Conservation (phyloP, 2,329 filamentous ascomycete genomes). For the Fusarium haematococcum region DNA sequence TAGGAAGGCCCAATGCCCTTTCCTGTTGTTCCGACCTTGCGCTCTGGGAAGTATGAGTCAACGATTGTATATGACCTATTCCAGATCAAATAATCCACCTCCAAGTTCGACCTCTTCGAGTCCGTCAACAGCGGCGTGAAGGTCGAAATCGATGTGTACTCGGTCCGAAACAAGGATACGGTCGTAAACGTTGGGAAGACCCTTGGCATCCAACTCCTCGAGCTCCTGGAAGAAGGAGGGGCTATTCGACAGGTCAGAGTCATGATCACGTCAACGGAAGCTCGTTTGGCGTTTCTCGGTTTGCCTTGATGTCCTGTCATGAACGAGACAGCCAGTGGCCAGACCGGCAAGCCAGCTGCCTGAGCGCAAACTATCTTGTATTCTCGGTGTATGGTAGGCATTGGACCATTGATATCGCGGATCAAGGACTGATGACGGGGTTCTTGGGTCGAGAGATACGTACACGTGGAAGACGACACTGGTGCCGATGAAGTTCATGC, state of each 20-base stretch:
- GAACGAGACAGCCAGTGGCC: neutral
- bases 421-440: neutral
- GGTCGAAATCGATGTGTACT: neutral
- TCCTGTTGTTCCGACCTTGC: conserved; percentile 11
- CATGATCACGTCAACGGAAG: neutral
- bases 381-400: neutral
- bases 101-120: neutral
- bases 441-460: neutral
- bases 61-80: neutral
- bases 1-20: conserved; percentile 10
- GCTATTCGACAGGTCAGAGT: neutral
- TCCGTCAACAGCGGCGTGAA: neutral
- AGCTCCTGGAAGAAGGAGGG: neutral
- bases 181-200: neutral
- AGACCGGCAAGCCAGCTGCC: neutral
- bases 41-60: neutral
- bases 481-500: conserved; percentile 15
- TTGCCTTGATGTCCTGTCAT: neutral
- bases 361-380: neutral
- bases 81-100: neutral
- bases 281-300: neutral
- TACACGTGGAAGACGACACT: conserved; percentile 24
- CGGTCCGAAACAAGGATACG: neutral
- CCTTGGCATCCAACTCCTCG: neutral
- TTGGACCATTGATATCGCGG: neutral